Conservation (phyloP, 805 yeast genomes). For the Nakazawaea ambrosiae region DNA sequence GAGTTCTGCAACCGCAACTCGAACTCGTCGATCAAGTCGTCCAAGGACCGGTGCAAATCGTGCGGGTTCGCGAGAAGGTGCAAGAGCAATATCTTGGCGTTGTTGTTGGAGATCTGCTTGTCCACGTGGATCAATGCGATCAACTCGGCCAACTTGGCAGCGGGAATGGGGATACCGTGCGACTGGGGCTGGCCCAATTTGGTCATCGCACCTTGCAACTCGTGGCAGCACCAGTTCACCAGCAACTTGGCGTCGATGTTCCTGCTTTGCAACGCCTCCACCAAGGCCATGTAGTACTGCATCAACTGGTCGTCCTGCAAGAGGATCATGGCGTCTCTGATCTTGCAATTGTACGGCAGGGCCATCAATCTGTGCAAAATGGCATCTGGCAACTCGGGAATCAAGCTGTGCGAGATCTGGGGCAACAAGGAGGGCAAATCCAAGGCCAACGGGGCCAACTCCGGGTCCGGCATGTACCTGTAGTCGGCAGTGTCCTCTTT, state of each 20-base stretch:
- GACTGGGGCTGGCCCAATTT: conserved; percentile 31
- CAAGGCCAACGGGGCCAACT: conserved; percentile 56
- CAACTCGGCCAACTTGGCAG: conserved; percentile 45
- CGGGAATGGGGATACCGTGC: conserved; percentile 21
- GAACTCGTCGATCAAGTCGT: conserved; percentile 44
- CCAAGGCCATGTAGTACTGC: conserved; percentile 44
- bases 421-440: conserved; percentile 33
- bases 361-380: conserved; percentile 35
- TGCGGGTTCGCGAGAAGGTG: conserved; percentile 49
- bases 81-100: conserved; percentile 58
- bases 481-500: conserved; percentile 85
- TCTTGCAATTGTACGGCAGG: conserved; percentile 47
- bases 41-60: conserved; percentile 28
- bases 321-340: conserved; percentile 72
- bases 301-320: conserved; percentile 42
- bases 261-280: conserved; percentile 14
- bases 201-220: conserved; percentile 62
- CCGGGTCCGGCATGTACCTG: conserved; percentile 93
- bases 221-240: conserved; percentile 80
- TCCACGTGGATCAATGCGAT: conserved; percentile 39
- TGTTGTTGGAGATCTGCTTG: conserved; percentile 48
- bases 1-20: conserved; percentile 33
- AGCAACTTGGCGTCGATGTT: conserved; percentile 31
- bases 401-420: conserved; percentile 23
- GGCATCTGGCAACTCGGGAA: conserved; percentile 62